These are phyloP conservation scores for Elymus sibiricus DNA, from an alignment of 176 grass and related monocot genomes.

Conservation along the genomic window DNA sequence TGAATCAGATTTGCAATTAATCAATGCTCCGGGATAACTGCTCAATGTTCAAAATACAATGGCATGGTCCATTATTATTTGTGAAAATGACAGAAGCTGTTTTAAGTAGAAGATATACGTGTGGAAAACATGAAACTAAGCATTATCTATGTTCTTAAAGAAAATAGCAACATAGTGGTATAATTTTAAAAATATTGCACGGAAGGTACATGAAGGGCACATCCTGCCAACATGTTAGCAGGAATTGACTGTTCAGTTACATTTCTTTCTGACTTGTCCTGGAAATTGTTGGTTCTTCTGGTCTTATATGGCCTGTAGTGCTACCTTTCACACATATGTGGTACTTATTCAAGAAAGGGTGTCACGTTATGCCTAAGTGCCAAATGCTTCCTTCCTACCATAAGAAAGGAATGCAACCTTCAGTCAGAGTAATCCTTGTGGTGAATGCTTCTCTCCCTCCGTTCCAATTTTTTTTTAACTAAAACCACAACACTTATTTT, in stretches of 20 bases:
- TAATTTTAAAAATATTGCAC: not conserved
- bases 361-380: not conserved
- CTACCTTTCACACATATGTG: not conserved
- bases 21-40: not conserved
- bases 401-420: too few species aligned
- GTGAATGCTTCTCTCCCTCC: not conserved
- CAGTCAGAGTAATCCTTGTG: not conserved
- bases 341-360: not conserved
- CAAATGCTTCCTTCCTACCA: not conserved
- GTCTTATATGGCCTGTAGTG: not conserved
- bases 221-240: not conserved
- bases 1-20: not conserved
- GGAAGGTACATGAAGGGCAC: not conserved
- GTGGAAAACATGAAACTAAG: not conserved
- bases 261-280: not conserved
- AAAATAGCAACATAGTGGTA: not conserved
- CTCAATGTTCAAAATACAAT: constrained; percentile 11
- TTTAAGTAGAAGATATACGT: not conserved
- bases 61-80: not conserved
- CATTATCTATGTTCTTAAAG: too few species aligned
- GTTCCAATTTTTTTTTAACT: too few species aligned
- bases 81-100: not conserved
- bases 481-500: too few species aligned
- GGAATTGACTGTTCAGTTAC: not conserved
- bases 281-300: not conserved